Percentiles rank a stretch among this genome's conserved stretches.
These are phyloP conservation scores for Corymbia citriodora DNA, from an alignment of 441 rosid species.

Conservation along the genomic window DNA sequence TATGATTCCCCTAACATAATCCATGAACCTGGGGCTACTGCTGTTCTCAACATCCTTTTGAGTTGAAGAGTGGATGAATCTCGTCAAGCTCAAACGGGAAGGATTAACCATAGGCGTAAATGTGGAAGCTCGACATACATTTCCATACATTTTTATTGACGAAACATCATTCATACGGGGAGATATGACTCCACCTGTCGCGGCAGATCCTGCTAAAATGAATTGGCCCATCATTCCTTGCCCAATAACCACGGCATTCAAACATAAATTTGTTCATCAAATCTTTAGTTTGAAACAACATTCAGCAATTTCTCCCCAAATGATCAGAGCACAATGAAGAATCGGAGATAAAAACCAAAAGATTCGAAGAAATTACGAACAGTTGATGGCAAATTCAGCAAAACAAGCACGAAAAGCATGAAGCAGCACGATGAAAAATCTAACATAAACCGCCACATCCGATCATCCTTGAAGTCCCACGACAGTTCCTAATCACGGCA, in stretches of 20 bases:
- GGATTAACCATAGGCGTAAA: not conserved
- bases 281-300: not conserved
- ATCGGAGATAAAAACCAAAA: not conserved
- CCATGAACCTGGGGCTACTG: slow-evolving; percentile 26
- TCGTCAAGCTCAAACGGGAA: slow-evolving; percentile 14
- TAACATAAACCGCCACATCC: not conserved
- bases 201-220: not conserved
- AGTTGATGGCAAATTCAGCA: not conserved
- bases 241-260: not conserved
- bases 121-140: not conserved
- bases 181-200: not conserved
- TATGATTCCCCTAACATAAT: slow-evolving; percentile 36
- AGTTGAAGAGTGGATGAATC: slow-evolving; percentile 22
- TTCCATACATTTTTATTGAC: not conserved
- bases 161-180: not conserved
- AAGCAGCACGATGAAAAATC: not conserved
- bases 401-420: not conserved
- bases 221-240: not conserved
- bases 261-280: not conserved
- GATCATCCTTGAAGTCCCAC: not conserved
- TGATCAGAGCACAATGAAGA: not conserved
- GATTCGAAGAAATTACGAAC: not conserved
- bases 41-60: slow-evolving; percentile 16
- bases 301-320: not conserved
- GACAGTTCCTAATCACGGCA: not conserved